A percentile compares a stretch with the other conserved stretches of the same genome.
Conservation (phyloP, 225 moss, liverwort and hornwort genomes). For the Pseudisothecium myosuroides region DNA sequence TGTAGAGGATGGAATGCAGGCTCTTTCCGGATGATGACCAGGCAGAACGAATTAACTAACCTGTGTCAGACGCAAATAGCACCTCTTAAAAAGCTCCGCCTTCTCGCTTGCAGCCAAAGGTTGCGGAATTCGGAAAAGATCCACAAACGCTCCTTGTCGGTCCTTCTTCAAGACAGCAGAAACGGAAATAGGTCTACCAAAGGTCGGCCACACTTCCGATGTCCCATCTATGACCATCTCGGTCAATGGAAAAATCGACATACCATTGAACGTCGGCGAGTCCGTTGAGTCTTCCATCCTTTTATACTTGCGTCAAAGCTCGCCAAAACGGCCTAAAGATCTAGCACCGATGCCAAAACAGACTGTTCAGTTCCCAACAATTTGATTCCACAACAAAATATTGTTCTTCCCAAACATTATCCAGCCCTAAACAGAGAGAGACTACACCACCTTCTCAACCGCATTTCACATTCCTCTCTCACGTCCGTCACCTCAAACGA, state of each 20-base stretch:
- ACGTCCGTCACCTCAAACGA: background rate
- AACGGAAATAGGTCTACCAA: conserved; percentile 19
- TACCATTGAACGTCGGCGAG: conserved; percentile 13
- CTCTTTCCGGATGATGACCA: background rate
- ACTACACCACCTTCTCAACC: background rate
- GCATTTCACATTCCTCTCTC: background rate
- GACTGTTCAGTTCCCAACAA: background rate
- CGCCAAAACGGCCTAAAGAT: background rate
- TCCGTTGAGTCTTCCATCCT: conserved; percentile 16
- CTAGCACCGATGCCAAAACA: background rate
- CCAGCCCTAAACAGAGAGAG: background rate
- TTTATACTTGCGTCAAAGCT: background rate
- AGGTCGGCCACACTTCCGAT: conserved; percentile 29
- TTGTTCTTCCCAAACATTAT: background rate
- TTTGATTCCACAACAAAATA: background rate
- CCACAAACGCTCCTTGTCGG: conserved; percentile 9
- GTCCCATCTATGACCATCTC: conserved; percentile 20
- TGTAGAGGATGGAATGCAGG: background rate
- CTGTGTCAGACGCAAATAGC: conserved; percentile 23
- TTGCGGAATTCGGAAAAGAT: background rate
- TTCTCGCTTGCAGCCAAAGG: background rate
- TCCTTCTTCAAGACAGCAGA: conserved; percentile 8
- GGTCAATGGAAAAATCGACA: conserved; percentile 23
- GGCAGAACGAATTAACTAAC: background rate
- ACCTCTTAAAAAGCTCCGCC: conserved; percentile 6